Conservation (phyloP, 1,139 yeast genomes). For the Pichia sp. region DNA sequence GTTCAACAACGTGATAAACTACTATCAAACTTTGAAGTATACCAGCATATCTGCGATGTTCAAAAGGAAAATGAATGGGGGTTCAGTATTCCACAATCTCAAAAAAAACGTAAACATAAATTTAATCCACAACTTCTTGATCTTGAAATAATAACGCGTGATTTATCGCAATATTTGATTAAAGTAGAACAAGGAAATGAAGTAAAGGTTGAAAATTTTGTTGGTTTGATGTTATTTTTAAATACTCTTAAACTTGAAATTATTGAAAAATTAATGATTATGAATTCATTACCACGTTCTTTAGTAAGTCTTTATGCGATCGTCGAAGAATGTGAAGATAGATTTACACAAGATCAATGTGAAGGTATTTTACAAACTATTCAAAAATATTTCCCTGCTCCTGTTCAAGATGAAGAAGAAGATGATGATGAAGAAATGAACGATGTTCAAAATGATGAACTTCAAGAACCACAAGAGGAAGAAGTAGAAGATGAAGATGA, state of each 20-base stretch:
- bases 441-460: slow-evolving; percentile 16
- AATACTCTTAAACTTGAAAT: slow-evolving; percentile 60
- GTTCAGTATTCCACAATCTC: slow-evolving; percentile 31
- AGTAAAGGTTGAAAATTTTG: slow-evolving; percentile 37
- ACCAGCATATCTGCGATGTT: slow-evolving; percentile 49
- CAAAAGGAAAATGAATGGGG: slow-evolving; percentile 45
- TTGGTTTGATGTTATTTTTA: slow-evolving; percentile 45
- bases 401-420: slow-evolving; percentile 11
- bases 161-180: slow-evolving; percentile 36
- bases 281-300: slow-evolving; percentile 73
- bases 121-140: slow-evolving; percentile 40
- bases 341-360: slow-evolving; percentile 62
- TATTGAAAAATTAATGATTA: slow-evolving; percentile 77
- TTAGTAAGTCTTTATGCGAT: slow-evolving; percentile 73
- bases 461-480: slow-evolving; percentile 2
- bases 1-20: slow-evolving; percentile 52
- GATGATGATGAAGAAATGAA: slow-evolving; percentile 12
- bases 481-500: slow-evolving; percentile 19
- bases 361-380: slow-evolving; percentile 49
- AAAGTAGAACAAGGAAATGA: slow-evolving; percentile 28
- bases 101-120: slow-evolving; percentile 24
- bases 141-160: slow-evolving; percentile 66
- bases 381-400: slow-evolving; percentile 42
- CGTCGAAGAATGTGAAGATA: slow-evolving; percentile 86
- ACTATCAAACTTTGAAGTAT: slow-evolving; percentile 68